Percentiles rank a stretch among this genome's conserved stretches.
These are phyloP conservation scores for Malassezia nana DNA, from an alignment of 1,284 basidiomycete species.

Conservation along the genomic window DNA sequence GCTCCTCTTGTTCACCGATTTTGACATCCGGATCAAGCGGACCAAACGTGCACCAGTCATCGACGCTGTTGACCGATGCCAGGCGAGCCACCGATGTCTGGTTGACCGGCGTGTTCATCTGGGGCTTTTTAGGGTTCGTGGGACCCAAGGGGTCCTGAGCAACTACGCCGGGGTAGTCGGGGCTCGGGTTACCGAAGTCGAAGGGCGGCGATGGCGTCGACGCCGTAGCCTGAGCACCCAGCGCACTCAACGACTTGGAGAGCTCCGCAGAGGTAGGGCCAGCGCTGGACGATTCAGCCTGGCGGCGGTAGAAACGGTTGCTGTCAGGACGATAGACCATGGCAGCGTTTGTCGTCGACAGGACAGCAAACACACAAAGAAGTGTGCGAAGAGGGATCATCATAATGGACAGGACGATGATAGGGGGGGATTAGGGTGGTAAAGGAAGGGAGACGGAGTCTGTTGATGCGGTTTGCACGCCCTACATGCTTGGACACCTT, in stretches of 20 bases:
- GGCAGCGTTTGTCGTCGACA: neutral
- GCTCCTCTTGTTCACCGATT: slow-evolving; percentile 61
- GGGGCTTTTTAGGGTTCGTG: slow-evolving; percentile 37
- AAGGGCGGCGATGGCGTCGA: slow-evolving; percentile 24
- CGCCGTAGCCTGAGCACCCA: neutral
- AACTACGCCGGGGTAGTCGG: slow-evolving; percentile 33
- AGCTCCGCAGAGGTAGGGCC: neutral
- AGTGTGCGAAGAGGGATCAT: slow-evolving; percentile 1
- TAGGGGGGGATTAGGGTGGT: neutral
- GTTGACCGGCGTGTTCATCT: slow-evolving; percentile 42
- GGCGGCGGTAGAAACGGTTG: neutral
- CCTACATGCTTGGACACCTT: neutral
- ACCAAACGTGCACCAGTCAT: slow-evolving; percentile 48
- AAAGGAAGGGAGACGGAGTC: neutral
- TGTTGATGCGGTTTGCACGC: neutral
- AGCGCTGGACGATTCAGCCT: neutral
- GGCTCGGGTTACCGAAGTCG: slow-evolving; percentile 31
- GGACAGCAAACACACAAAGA: neutral
- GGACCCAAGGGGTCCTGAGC: slow-evolving; percentile 26
- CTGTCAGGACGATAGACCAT: neutral
- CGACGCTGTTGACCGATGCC: slow-evolving; percentile 41
- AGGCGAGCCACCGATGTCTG: slow-evolving; percentile 41
- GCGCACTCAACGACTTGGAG: neutral
- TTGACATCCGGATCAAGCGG: slow-evolving; percentile 50
- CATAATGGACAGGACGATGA: neutral